Evolutionary conservation across 345 rosid genomes (phyloP).

Genomic region (Pistacia vera): DNA sequence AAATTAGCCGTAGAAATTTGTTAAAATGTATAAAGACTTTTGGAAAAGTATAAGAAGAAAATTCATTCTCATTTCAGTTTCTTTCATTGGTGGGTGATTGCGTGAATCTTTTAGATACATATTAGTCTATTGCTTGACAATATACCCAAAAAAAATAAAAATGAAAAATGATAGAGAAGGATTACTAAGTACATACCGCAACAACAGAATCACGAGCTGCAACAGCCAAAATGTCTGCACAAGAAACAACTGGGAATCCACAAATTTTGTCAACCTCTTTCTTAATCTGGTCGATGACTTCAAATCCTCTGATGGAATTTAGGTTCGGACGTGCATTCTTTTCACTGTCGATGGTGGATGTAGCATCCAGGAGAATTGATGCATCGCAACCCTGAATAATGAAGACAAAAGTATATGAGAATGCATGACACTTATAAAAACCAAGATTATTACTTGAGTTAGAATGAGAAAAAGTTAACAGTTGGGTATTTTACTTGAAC

Average conservation of each 20-base stretch:
- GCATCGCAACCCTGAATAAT: slow-evolving; percentile 59
- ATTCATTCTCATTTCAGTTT: no score
- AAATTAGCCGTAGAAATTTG: background rate
- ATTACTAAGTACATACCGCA: slow-evolving; percentile 34
- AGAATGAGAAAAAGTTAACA: background rate
- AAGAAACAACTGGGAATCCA: slow-evolving; percentile 50
- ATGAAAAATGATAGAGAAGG: background rate
- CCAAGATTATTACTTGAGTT: background rate
- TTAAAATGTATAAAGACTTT: no score
- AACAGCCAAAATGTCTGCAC: slow-evolving; percentile 58
- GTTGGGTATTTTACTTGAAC: slow-evolving; percentile 8
- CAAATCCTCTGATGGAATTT: slow-evolving; percentile 50
- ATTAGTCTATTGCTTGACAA: background rate
- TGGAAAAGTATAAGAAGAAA: no score
- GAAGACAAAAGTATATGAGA: background rate
- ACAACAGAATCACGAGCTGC: slow-evolving; percentile 22
- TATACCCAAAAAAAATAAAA: no score
- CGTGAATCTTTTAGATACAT: no score
- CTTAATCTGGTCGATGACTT: slow-evolving; percentile 60
- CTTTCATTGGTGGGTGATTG: no score
- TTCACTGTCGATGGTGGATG: slow-evolving; percentile 47
- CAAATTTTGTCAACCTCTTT: slow-evolving; percentile 50
- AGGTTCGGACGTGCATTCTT: slow-evolving; percentile 40
- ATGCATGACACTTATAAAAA: background rate
- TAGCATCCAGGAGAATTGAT: slow-evolving; percentile 51